Evolutionary conservation across 2,329 filamentous ascomycete genomes (phyloP).

Genomic region (Zelopaecilomyces penicillatus): DNA sequence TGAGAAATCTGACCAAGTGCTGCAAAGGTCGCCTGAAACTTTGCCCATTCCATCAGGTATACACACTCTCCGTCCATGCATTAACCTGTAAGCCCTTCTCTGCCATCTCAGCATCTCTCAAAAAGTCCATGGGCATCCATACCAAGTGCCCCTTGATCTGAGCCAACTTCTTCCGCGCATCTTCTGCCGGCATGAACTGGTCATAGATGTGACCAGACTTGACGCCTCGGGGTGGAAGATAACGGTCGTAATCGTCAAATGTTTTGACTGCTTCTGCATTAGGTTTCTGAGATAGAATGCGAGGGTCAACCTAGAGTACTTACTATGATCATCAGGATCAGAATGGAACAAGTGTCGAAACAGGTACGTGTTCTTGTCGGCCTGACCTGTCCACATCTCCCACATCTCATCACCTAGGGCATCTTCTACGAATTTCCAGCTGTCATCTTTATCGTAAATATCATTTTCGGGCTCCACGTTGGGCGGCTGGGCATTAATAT

Average conservation of each 20-base stretch:
- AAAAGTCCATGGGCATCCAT: constrained; percentile 88
- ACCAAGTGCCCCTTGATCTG: constrained; percentile 82
- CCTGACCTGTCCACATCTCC: constrained; percentile 59
- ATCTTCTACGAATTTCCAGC: constrained; percentile 59
- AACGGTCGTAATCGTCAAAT: constrained; percentile 83
- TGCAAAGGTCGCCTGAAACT: no score
- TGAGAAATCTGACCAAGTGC: no score
- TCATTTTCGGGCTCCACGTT: constrained; percentile 58
- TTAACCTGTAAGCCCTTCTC: constrained; percentile 84
- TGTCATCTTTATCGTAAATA: constrained; percentile 49
- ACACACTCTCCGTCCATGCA: constrained; percentile 77
- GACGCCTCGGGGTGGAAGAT: constrained; percentile 59
- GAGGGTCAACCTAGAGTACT: constrained; percentile 15
- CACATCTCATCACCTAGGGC: constrained; percentile 60
- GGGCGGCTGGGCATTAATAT: constrained; percentile 68
- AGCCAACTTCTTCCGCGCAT: constrained; percentile 68
- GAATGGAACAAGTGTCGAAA: constrained; percentile 78
- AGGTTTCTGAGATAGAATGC: not conserved
- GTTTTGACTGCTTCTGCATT: constrained; percentile 55
- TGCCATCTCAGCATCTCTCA: constrained; percentile 79
- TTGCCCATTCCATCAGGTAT: constrained; percentile 43
- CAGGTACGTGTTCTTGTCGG: constrained; percentile 62
- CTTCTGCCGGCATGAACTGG: constrained; percentile 61
- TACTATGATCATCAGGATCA: constrained; percentile 79
- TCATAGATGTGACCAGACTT: constrained; percentile 86